Evolutionary conservation across 495 filamentous ascomycete genomes (phyloP), one percentile per base, ranked within the genome.

Genomic region (Hypomontagnella submonticulosa): DNA sequence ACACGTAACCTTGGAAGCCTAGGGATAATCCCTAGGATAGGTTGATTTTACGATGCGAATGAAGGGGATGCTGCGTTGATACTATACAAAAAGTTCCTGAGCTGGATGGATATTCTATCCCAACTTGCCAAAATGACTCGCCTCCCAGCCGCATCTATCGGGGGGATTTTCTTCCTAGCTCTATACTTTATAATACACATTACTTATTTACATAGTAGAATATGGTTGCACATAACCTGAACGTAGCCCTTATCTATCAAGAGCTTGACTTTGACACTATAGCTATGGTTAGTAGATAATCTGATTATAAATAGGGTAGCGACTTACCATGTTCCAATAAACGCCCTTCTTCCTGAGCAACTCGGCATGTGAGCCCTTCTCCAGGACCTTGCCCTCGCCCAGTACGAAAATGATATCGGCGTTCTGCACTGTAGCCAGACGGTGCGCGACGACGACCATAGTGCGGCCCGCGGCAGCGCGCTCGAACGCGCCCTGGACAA

Each of bases 361-460:
- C 70, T 84, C 79, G 0, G 53, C 48, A 66, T 88, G 85, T 34
- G 79, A 83, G 6, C 85, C 85, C 59, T 76, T 73, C 75, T 88
- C 85, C 4, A 86, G 73, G n/a, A 88, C 80, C 53, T 79, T 77
- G 38, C 80, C 80, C 69, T 85, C 83, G 46, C 83, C 83, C 27
- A 86, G 77, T 61, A 89, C 83, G 40, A 82, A 84, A 40, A 86
- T 87, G 51, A 84, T 71, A 64, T 88, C 85, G 10, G 85, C 85
- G 69, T 87, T 82, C 69, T 84, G 81, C 41, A 88, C 82, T 0
- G 84, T 87, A 40, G 78, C 80, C 18, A 88, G 73, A 9, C 85
- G 77, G 70, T 90, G 87, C 9, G 92, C 92, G 30, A 96, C 90
- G 0, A 88, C 91, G 37, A 96, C 83, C 54, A 91, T 90, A 0